Evolutionary conservation across 371 early-diverging fungal genomes (phyloP).

Genomic region (Apophysomyces variabilis): DNA sequence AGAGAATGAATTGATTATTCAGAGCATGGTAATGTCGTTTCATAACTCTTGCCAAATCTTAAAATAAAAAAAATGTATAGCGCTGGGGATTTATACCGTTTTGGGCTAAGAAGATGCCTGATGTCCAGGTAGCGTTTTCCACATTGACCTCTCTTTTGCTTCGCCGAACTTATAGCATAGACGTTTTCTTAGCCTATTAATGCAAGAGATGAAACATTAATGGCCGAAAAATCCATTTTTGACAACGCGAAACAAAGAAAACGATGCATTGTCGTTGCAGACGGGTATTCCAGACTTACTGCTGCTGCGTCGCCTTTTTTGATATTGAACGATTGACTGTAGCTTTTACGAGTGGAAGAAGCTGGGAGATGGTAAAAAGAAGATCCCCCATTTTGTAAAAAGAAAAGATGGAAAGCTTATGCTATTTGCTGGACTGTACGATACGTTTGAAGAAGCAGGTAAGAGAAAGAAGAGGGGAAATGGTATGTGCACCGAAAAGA

Average conservation of each 20-base stretch:
- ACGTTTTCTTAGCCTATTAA: constrained; percentile 50
- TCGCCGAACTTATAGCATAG: not conserved
- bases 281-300: constrained; percentile 52
- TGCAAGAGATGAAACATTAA: constrained; percentile 71
- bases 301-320: too few species aligned
- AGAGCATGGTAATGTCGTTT: constrained; percentile 50
- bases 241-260: constrained; percentile 54
- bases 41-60: not conserved
- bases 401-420: constrained; percentile 63
- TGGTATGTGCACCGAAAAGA: not conserved
- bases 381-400: constrained; percentile 60
- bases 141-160: not conserved
- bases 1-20: constrained; percentile 41
- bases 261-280: constrained; percentile 71
- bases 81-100: constrained; percentile 71
- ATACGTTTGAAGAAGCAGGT: constrained; percentile 29
- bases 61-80: constrained; percentile 26
- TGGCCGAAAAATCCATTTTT: constrained; percentile 56
- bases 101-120: constrained; percentile 49
- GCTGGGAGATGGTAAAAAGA: constrained; percentile 44
- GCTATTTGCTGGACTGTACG: constrained; percentile 68
- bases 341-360: constrained; percentile 76
- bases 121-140: constrained; percentile 28
- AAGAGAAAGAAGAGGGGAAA: not conserved
- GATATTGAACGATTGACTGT: too few species aligned